A percentile compares a stretch with the other conserved stretches of the same genome.
phyloP scores from a whole-genome alignment of 441 rosid species.

The Populus tomentosa region DNA sequence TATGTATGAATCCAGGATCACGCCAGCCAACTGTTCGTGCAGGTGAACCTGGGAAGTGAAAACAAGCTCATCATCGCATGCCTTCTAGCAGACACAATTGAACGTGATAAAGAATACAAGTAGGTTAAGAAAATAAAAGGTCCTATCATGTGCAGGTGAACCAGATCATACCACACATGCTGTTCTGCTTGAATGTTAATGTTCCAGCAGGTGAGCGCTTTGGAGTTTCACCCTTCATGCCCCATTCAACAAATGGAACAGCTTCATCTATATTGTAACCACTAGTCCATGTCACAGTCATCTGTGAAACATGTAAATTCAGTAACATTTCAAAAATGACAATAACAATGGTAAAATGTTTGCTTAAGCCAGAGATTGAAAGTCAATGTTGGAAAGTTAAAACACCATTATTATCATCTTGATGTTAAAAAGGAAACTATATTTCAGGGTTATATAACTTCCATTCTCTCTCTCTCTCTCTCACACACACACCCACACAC shows the following conservation, averaged over 20 bases:
- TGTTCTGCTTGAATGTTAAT: conserved; percentile 56
- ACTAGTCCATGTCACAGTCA: conserved; percentile 97
- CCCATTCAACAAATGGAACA: conserved; percentile 78
- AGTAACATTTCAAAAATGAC: not conserved
- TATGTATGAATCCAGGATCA: conserved; percentile 95
- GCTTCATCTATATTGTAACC: conserved; percentile 80
- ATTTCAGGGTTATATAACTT: not conserved
- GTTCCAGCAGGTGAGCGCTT: conserved; percentile 79
- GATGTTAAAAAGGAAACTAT: not conserved
- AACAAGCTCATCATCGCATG: not conserved
- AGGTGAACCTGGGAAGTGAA: conserved; percentile 54
- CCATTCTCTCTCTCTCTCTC: not conserved
- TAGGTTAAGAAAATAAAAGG: not conserved
- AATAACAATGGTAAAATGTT: not conserved
- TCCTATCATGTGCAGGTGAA: not conserved
- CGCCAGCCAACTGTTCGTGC: conserved; percentile 97
- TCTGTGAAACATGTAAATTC: conserved; percentile 34
- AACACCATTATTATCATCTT: not conserved
- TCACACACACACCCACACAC: too few relatives aligned
- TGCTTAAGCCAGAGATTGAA: not conserved
- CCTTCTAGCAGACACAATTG: not conserved
- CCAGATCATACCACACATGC: conserved; percentile 82
- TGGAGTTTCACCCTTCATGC: conserved; percentile 36
- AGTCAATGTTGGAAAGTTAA: not conserved
- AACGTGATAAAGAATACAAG: not conserved